Evolutionary conservation across 2,329 filamentous ascomycete species (phyloP).

Genomic region (Emergomyces orientalis): DNA sequence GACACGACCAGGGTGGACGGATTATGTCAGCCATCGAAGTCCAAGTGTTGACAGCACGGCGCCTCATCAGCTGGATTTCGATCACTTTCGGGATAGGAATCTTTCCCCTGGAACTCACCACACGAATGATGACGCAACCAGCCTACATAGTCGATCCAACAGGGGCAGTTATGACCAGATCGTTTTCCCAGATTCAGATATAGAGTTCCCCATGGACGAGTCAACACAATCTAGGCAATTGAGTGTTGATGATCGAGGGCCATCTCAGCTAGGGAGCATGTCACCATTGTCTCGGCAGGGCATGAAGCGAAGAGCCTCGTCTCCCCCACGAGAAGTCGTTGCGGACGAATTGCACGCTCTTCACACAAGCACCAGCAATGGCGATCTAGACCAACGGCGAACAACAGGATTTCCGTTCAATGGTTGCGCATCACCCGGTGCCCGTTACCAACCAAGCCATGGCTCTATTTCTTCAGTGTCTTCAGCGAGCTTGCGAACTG

Average conservation of each 20-base stretch:
- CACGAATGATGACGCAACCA: conserved; percentile 41
- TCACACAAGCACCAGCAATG: conserved; percentile 31
- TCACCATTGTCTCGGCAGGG: conserved; percentile 39
- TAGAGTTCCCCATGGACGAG: conserved; percentile 34
- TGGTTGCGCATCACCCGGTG: conserved; percentile 45
- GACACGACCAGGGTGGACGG: conserved; percentile 33
- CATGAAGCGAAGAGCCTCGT: conserved; percentile 56
- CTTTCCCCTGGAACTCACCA: conserved; percentile 16
- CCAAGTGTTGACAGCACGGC: conserved; percentile 37
- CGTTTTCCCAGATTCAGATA: conserved; percentile 43
- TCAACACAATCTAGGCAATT: conserved; percentile 28
- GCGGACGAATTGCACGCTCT: conserved; percentile 28
- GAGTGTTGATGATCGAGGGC: conserved; percentile 32
- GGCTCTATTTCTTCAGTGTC: conserved; percentile 57
- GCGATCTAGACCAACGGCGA: conserved; percentile 48
- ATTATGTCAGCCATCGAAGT: conserved; percentile 34
- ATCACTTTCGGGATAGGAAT: conserved; percentile 27
- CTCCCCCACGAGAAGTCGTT: conserved; percentile 48
- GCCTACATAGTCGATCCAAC: conserved; percentile 44
- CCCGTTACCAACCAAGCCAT: conserved; percentile 47
- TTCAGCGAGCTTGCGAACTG: conserved; percentile 51
- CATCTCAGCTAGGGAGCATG: conserved; percentile 27
- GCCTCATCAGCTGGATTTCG: conserved; percentile 34
- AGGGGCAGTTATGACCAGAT: conserved; percentile 55
- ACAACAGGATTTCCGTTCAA: conserved; percentile 46